Evolutionary conservation across 2,329 filamentous ascomycete genomes (phyloP), one percentile per base, ranked within the genome.

Genomic region (Botrytis aclada): DNA sequence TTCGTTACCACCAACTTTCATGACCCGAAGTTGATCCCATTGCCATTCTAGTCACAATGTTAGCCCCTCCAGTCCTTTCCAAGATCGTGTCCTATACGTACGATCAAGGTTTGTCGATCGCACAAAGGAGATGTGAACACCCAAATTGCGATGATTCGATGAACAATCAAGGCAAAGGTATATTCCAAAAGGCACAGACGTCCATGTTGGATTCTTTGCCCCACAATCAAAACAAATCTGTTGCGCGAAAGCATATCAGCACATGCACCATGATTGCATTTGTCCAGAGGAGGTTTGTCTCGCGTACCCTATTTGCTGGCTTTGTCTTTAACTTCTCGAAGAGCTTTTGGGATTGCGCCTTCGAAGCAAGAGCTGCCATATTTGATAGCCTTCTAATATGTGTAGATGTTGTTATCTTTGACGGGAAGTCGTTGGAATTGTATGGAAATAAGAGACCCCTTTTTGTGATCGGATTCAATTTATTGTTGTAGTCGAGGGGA

Each of bases 1-100:
- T 84, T 98, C 95, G 81, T 99, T 99, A 73, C 96, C 96, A 77
- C 96, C 96, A 25, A 98, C 94, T 85, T 99, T 99, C 95, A 99
- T 98, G 73, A 95, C 84, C 70, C 96, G 93, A 74, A 99, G 88
- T 83, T 99, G 96, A 78, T 98, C 94, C 96, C 96, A 99, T 92
- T 98, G 94, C 96, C 96, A 99, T 86, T 93, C 91, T 93, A 79
- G 54, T 54, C 61, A 37, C 65, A 76, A 73, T 76, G 76, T 82
- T 75, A 82, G 74, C 58, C 47, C 45, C 41, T 37, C 18, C 39
- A 41, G 51, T 14, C 14, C 39, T 25, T 22, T 41, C 37, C 72
- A 74, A 71, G 74, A 74, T 61, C 16, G 66, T 47, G 45, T 62
- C 72, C 74, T 43, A 81, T 79, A 86, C 94, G 81, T 93, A 98